Evolutionary conservation across 2,329 filamentous ascomycete species (phyloP), one percentile per base, ranked within the genome.

Genomic region (Dichotomopilus funicola): DNA sequence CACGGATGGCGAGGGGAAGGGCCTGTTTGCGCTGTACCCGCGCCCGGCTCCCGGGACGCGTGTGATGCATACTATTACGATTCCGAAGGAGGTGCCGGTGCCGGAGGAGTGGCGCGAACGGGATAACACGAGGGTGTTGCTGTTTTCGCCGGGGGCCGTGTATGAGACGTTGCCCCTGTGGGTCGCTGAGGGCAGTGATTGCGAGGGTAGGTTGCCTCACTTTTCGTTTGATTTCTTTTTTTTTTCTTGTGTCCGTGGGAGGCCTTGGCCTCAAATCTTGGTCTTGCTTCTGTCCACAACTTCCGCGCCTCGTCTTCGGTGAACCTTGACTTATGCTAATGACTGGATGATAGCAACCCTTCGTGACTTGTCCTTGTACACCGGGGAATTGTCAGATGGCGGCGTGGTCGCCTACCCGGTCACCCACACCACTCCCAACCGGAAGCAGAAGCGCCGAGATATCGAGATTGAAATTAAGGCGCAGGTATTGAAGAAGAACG

Each of bases 131-230:
- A 67, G 64, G 55, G 65, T 76, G 1, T 73, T 74, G n/a, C 71
- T 80, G 35, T 81, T 81, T 63, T 77, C 78, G 13, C 77, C 78
- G 0, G 78, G 77, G 0, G 77, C 77, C 8, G 61, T 80, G 8
- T 79, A 80, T 55, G 70, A 74, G 37, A 69, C 73, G 9, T 60
- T 79, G 47, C 78, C 78, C 37, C 67, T 80, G 3, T 80, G 75
- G 75, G 71, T 76, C 1, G 76, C 76, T 1, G 72, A 71, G 55
- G 61, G 60, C 6, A 74, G 69, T 41, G 64, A 67, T 34, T 79
- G 77, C 62, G 68, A 73, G 56, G 73, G 74, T 74, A 59, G 63
- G 70, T 66, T 13, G 19, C 19, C 19, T 31, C n/a, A 9, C 11
- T 4, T 2, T 9, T 36, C 12, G n/a, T 40, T 8, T 47, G n/a